Evolutionary conservation across 2,329 filamentous ascomycete genomes (phyloP), one percentile per base, ranked within the genome.

Genomic region (Pyrenophora seminiperda): DNA sequence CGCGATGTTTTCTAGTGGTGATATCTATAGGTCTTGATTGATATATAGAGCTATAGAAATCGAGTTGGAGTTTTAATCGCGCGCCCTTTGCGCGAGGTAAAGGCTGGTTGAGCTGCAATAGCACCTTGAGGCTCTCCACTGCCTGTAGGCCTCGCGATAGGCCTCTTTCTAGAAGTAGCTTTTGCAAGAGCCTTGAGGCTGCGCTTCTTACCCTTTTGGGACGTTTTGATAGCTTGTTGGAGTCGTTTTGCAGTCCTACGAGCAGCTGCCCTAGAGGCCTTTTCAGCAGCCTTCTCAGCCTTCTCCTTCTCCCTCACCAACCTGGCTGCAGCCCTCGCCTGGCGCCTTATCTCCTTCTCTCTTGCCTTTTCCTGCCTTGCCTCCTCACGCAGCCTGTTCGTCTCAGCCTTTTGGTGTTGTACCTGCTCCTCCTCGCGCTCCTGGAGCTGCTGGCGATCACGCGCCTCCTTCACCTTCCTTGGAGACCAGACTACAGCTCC

Each of bases 401-500:
- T 24, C 7, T 50, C 17, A 29, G 24, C 27, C 29, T 29, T 40
- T 40, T 40, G 22, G 20, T 18, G 38, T 37, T 41, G 30, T 40
- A 22, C 20, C 24, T 34, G 13, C 36, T 47, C 44, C 18, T 41
- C 24, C 24, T 41, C 24, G 14, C 9, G 38, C 7, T 17, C n/a
- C 17, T 30, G 14, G 7, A 18, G 14, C 14, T 41, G 14, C 10
- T 41, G 24, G 22, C 30, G 18, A 33, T 43, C 30, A 22, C 33
- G 40, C 11, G 33, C 47, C 40, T 43, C n/a, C 15, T 34, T 24
- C 13, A 47, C 43, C 30, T 49, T 49, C 29, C 37, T 38, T 22
- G 45, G 50, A 19, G 45, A 49, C 41, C 37, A 46, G 41, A 49
- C 37, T 17, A 32, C n/a, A 34, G 33, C 50, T 24, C 50, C 44